Evolutionary conservation across 23 red algal species (phyloP).

Genomic region (Gracilaria domingensis): DNA sequence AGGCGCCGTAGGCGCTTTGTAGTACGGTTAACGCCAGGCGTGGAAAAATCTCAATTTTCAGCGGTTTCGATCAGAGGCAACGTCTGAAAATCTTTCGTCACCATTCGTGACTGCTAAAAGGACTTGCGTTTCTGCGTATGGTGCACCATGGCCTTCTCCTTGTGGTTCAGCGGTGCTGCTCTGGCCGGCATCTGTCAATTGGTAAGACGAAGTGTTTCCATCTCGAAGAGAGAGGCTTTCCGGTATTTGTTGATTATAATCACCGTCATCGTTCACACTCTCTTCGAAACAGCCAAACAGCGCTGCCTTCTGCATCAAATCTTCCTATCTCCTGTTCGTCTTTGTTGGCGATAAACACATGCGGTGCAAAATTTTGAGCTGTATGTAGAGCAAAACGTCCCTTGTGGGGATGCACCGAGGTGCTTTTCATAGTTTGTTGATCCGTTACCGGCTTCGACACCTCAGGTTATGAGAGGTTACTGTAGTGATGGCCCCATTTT

Average conservation of each 20-base stretch:
- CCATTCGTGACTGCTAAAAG: neutral
- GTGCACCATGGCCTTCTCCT: neutral
- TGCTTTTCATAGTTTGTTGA: no score
- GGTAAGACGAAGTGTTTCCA: neutral
- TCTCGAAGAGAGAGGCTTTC: neutral
- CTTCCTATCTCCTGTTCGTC: constrained; percentile 9
- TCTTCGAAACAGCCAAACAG: neutral
- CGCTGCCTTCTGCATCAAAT: no score
- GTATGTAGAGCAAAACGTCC: no score
- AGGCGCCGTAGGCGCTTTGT: constrained; percentile 12
- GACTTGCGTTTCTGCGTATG: neutral
- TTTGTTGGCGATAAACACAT: neutral
- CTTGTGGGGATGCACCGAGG: no score
- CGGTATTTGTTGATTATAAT: neutral
- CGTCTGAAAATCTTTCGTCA: no score
- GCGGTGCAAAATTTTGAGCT: constrained; percentile 25
- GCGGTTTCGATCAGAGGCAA: neutral
- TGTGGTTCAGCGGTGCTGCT: no score
- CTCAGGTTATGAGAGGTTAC: no score
- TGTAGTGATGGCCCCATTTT: no score
- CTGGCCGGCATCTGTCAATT: no score
- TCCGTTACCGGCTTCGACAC: no score
- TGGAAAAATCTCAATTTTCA: no score
- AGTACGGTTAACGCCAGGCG: no score
- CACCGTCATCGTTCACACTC: neutral